Evolutionary conservation across 495 filamentous ascomycete genomes (phyloP).

Genomic region (Aspergillus sclerotioniger): DNA sequence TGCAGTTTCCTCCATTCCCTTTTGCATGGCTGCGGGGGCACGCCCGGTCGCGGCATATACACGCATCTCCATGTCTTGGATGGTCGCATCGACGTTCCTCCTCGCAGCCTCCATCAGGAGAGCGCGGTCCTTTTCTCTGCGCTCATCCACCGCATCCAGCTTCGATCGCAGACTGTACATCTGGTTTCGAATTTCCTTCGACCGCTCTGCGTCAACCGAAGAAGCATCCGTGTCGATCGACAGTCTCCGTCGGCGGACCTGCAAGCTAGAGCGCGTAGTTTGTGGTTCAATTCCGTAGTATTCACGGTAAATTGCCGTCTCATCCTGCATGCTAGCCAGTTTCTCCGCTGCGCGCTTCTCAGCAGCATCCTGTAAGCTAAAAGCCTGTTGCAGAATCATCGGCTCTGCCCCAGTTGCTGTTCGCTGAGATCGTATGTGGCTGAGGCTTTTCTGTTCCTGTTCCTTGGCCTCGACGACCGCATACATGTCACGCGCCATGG

Average conservation of each 20-base stretch:
- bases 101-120: constrained; percentile 74
- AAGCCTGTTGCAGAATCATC: constrained; percentile 41
- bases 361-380: constrained; percentile 76
- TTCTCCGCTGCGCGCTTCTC: constrained; percentile 82
- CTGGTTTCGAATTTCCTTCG: constrained; percentile 71
- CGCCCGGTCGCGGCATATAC: constrained; percentile 76
- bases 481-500: constrained; percentile 88
- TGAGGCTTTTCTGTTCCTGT: constrained; percentile 34
- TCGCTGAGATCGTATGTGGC: constrained; percentile 37
- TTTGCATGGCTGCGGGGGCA: constrained; percentile 63
- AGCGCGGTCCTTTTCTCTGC: constrained; percentile 73
- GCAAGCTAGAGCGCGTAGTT: constrained; percentile 50
- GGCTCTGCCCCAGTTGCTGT: constrained; percentile 32
- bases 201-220: constrained; percentile 63
- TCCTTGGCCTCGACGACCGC: constrained; percentile 52
- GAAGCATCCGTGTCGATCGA: constrained; percentile 65
- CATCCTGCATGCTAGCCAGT: constrained; percentile 72
- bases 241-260: constrained; percentile 61
- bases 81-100: constrained; percentile 74
- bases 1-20: constrained; percentile 78
- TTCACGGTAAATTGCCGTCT: constrained; percentile 64
- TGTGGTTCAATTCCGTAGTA: constrained; percentile 66
- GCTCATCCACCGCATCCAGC: constrained; percentile 66
- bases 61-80: constrained; percentile 77
- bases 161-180: constrained; percentile 73